Evolutionary conservation across 208 protist species (phyloP), one percentile per base, ranked within the genome.

Genomic region (Trypanosoma boissoni): DNA sequence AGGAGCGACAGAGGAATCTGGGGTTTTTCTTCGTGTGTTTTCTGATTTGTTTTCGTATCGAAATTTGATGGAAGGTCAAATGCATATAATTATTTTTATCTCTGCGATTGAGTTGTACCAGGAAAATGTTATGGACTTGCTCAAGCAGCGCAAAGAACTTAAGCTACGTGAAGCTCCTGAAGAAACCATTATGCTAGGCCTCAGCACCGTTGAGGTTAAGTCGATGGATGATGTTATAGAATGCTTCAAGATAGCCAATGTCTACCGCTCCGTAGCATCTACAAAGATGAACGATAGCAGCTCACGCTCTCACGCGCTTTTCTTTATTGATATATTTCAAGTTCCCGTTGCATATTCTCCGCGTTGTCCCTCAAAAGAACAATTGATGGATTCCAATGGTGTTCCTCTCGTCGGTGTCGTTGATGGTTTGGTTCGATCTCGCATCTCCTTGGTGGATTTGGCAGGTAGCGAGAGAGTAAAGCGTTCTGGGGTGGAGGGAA

Each of bases 391-490:
- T 62, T 72, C 55, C 9, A 78, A 73, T 39, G 74, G 77, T 2
- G 46, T 72, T 37, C 68, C 66, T 24, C 51, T 76, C 26, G 64
- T 62, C 4, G 67, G 76, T 31, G 60, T 65, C 20, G 76, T 89
- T 14, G 62, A 77, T 1, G 89, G 91, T n/a, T 72, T 96, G 21
- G 87, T 90, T 8, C 78, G 78, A 20, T 96, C 91, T 8, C 95
- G 95, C 52, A 92, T 99, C 32, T 74, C 97, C 20, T 86, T 99
- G 28, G 94, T 98, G 10, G 97, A 99, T 76, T 86, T 99, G n/a
- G 97, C 96, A 31, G 94, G 92, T 29, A 95, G 86, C 41, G 95
- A 98, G 72, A 71, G 92, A 0, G 74, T 95, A 18, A 97, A 97
- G 63, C 75, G 83, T 26, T 97, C 91, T 8, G 86, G 86, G 43